Evolutionary conservation across 2,329 filamentous ascomycete genomes (phyloP).

Genomic region (Gliomastix tumulicola): DNA sequence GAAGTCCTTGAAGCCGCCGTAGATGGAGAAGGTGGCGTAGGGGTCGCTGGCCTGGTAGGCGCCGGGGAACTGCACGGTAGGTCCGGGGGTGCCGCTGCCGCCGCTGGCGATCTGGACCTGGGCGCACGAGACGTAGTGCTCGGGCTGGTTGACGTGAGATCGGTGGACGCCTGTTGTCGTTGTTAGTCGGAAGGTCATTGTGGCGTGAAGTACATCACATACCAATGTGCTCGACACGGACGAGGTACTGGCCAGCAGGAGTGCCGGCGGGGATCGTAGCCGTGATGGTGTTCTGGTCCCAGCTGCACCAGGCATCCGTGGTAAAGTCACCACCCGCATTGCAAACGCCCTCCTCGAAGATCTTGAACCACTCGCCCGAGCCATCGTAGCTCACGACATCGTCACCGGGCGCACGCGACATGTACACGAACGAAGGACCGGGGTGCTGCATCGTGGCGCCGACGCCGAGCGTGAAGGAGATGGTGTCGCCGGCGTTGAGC

Average conservation of each 20-base stretch:
- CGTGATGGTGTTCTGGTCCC: conserved; percentile 14
- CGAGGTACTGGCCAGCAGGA: conserved; percentile 27
- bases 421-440: conserved; percentile 13
- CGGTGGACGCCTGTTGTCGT: conserved; percentile 12
- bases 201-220: no score
- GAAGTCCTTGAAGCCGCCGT: conserved; percentile 10
- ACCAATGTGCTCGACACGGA: conserved; percentile 25
- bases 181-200: neutral
- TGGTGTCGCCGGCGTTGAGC: conserved; percentile 12
- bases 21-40: conserved; percentile 13
- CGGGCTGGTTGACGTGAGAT: conserved; percentile 13
- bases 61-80: conserved; percentile 19
- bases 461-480: conserved; percentile 11
- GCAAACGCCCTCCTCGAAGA: conserved; percentile 13
- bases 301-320: conserved; percentile 13
- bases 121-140: conserved; percentile 12
- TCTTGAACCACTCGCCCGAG: conserved; percentile 18
- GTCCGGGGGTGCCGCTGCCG: conserved; percentile 10
- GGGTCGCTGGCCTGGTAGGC: conserved; percentile 16
- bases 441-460: conserved; percentile 12
- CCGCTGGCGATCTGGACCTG: conserved; percentile 11
- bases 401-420: conserved; percentile 15
- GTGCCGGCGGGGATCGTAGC: conserved; percentile 22
- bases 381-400: conserved; percentile 17
- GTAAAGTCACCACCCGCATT: conserved; percentile 10